phyloP scores from a whole-genome alignment of 371 early-diverging fungal species.

The Coemansia sp. region DNA sequence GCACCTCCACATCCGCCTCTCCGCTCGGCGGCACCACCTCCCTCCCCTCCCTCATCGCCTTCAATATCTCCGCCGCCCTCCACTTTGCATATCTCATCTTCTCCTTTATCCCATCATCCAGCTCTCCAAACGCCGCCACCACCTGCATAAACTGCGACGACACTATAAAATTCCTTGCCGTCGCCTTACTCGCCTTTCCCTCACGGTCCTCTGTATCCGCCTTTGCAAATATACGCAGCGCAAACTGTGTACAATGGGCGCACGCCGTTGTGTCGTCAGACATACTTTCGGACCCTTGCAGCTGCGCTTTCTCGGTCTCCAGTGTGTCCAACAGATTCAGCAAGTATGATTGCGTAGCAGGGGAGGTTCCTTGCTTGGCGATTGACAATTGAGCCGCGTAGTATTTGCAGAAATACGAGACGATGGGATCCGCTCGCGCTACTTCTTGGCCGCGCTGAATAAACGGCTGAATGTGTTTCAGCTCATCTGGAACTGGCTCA shows the following conservation, averaged over 20 bases:
- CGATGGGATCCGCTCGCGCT: slow-evolving; percentile 70
- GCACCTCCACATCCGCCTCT: not conserved
- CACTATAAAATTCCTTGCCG: slow-evolving; percentile 49
- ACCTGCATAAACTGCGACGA: slow-evolving; percentile 51
- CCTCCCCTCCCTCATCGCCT: slow-evolving; percentile 87
- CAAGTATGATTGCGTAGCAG: slow-evolving; percentile 66
- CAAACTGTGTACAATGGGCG: slow-evolving; percentile 88
- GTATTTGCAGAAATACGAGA: slow-evolving; percentile 91
- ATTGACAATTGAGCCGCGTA: slow-evolving; percentile 86
- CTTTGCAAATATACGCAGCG: slow-evolving; percentile 80
- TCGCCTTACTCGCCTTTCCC: slow-evolving; percentile 66
- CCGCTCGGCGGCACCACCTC: slow-evolving; percentile 55
- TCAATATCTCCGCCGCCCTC: slow-evolving; percentile 91
- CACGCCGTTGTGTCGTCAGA: slow-evolving; percentile 74
- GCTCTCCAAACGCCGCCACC: slow-evolving; percentile 20
- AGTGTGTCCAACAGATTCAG: slow-evolving; percentile 68
- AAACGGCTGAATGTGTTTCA: slow-evolving; percentile 74
- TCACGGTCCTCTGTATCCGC: slow-evolving; percentile 92
- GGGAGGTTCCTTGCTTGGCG: slow-evolving; percentile 57
- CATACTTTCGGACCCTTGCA: slow-evolving; percentile 70
- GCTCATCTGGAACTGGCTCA: slow-evolving; percentile 60
- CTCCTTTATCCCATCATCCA: slow-evolving; percentile 54
- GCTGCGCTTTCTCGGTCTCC: slow-evolving; percentile 68
- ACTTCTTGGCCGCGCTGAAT: slow-evolving; percentile 83
- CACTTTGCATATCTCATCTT: slow-evolving; percentile 96